Conservation (phyloP, 2,329 filamentous ascomycete genomes). For the Teratosphaeria gauchensis region DNA sequence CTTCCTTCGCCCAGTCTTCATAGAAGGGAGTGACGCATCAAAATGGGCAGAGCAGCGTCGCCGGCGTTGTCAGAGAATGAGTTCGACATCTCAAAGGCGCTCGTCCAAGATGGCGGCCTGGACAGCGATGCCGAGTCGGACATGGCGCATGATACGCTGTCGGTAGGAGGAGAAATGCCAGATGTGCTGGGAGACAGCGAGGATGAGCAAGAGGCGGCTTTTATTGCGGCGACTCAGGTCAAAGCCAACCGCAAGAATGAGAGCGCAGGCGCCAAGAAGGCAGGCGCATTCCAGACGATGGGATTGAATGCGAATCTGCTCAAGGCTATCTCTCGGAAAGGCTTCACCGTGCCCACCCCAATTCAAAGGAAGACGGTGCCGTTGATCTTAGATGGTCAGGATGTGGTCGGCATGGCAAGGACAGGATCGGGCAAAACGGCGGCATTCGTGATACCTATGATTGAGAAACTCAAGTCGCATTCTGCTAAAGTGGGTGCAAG, state of each 20-base stretch:
- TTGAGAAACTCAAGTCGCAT: constrained; percentile 82
- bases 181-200: constrained; percentile 28
- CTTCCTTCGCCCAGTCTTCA: neutral
- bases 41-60: constrained; percentile 65
- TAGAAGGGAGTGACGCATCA: constrained; percentile 5
- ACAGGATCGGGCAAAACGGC: constrained; percentile 99
- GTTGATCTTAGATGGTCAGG: constrained; percentile 75
- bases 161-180: constrained; percentile 6
- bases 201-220: constrained; percentile 59
- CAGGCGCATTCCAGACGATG: constrained; percentile 95
- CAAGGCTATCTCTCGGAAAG: constrained; percentile 86
- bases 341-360: constrained; percentile 89
- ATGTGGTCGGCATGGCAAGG: constrained; percentile 97
- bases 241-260: constrained; percentile 84
- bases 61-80: constrained; percentile 82
- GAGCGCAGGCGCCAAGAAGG: constrained; percentile 73
- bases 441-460: constrained; percentile 97
- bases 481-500: constrained; percentile 77
- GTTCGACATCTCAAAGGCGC: constrained; percentile 73
- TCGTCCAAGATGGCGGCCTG: constrained; percentile 52
- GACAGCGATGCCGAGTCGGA: constrained; percentile 37
- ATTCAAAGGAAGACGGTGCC: constrained; percentile 97
- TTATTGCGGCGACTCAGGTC: constrained; percentile 80
- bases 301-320: constrained; percentile 72
- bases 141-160: neutral